Percentiles rank a stretch among this genome's conserved stretches.
These are phyloP conservation scores for Furculomyces boomerangus DNA, from an alignment of 371 early-diverging fungal species.

Conservation along the genomic window DNA sequence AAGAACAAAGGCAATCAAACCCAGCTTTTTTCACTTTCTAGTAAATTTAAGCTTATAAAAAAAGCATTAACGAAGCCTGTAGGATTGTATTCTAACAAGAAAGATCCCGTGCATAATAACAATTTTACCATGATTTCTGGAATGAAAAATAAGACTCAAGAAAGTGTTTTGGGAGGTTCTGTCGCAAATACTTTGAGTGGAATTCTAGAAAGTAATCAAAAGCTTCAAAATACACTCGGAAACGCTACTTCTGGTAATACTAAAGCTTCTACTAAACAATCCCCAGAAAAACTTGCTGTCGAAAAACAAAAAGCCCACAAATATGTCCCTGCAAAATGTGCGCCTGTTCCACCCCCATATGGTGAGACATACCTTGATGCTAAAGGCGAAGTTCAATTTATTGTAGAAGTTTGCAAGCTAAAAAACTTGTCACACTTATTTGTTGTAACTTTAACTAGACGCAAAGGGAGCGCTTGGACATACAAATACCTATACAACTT, in stretches of 20 bases:
- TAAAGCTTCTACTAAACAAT: background rate
- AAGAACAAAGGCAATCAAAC: background rate
- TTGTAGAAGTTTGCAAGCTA: slow-evolving; percentile 73
- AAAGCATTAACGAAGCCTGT: background rate
- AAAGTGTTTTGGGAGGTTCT: no score
- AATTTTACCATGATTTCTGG: no score
- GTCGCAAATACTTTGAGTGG: no score
- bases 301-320: background rate
- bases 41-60: background rate
- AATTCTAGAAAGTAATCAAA: no score
- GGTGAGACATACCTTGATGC: slow-evolving; percentile 73
- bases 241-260: background rate
- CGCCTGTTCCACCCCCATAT: slow-evolving; percentile 46
- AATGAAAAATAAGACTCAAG: no score
- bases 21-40: background rate
- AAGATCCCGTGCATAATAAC: no score
- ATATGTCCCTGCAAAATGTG: background rate
- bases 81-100: no score
- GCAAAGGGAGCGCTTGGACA: slow-evolving; percentile 81
- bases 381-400: slow-evolving; percentile 65
- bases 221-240: no score
- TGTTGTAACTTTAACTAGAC: slow-evolving; percentile 76
- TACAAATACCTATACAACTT: slow-evolving; percentile 78
- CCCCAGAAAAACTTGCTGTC: background rate
- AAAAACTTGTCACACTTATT: slow-evolving; percentile 75